Conservation (phyloP, 1,139 yeast species). For the Debaryomyces sp. region DNA sequence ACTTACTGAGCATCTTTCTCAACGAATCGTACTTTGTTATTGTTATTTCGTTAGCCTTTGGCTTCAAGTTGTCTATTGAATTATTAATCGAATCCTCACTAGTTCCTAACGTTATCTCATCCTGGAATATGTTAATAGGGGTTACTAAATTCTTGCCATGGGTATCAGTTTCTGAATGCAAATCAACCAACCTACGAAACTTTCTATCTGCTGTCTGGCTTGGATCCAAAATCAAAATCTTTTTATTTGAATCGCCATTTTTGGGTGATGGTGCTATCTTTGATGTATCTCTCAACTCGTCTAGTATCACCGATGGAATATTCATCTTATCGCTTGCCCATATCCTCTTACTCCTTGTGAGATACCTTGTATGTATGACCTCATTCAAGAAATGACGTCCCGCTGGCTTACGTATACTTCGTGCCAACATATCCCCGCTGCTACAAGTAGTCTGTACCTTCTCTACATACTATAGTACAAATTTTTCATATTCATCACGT, state of each 20-base stretch:
- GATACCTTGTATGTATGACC: not conserved
- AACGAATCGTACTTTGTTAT: conserved; percentile 13
- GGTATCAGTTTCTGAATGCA: conserved; percentile 7
- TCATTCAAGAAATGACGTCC: not conserved
- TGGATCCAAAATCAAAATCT: conserved; percentile 21
- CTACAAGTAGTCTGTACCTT: not conserved
- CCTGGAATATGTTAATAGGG: conserved; percentile 5
- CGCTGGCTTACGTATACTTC: not conserved
- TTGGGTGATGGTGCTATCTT: conserved; percentile 11
- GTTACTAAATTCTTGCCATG: not conserved
- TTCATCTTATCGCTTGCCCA: not conserved
- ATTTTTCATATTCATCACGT: conserved; percentile 5
- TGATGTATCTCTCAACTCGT: conserved; percentile 19
- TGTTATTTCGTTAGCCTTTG: conserved; percentile 14
- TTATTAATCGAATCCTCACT: not conserved
- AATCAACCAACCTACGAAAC: conserved; percentile 10
- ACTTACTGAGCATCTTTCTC: conserved; percentile 13
- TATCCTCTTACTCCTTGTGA: not conserved
- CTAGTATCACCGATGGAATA: conserved; percentile 16
- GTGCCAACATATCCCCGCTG: conserved; percentile 1
- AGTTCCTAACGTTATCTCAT: not conserved
- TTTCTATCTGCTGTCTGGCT: conserved; percentile 16
- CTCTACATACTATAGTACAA: not conserved
- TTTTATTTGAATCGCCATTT: conserved; percentile 10
- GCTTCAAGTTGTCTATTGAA: conserved; percentile 18